These are phyloP conservation scores for Bathelium albidoporum DNA, from an alignment of 495 filamentous ascomycete species.

Conservation along the genomic window DNA sequence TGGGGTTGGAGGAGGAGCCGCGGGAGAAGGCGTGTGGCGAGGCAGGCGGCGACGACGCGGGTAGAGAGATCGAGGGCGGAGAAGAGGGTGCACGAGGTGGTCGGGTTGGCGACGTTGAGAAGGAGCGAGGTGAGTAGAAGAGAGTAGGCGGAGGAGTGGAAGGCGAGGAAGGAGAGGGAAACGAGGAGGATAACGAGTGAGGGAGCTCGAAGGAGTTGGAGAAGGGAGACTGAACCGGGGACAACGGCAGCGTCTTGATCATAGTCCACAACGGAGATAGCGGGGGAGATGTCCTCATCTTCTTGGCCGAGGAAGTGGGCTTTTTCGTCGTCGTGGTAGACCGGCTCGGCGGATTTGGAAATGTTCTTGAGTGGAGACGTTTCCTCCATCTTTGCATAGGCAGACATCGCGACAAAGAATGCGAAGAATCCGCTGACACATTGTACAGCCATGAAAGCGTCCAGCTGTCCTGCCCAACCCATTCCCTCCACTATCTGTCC, in stretches of 20 bases:
- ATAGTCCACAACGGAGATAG: background rate
- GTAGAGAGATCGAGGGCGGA: background rate
- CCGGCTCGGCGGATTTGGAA: background rate
- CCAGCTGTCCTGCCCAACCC: background rate
- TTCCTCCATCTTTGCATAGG: background rate
- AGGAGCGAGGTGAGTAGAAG: background rate
- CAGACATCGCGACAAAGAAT: background rate
- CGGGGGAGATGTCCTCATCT: background rate
- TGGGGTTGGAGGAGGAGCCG: background rate
- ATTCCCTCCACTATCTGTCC: background rate
- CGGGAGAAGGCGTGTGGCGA: background rate
- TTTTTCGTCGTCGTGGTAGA: conserved; percentile 1
- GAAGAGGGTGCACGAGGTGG: background rate
- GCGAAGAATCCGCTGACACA: background rate
- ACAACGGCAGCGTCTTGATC: background rate
- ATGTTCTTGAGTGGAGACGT: background rate
- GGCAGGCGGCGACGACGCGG: background rate
- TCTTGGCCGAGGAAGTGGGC: background rate
- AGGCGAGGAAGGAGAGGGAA: conserved; percentile 2
- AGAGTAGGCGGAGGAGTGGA: conserved; percentile 1
- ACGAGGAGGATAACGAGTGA: conserved; percentile 3
- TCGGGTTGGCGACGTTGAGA: background rate
- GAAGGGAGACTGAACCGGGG: background rate
- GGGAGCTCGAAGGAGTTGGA: background rate
- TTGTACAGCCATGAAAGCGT: background rate